A percentile compares a stretch with the other conserved stretches of the same genome.
Evolutionary conservation across 2,329 filamentous ascomycete species (phyloP).

Genomic region (Phaeosphaeria sp.): DNA sequence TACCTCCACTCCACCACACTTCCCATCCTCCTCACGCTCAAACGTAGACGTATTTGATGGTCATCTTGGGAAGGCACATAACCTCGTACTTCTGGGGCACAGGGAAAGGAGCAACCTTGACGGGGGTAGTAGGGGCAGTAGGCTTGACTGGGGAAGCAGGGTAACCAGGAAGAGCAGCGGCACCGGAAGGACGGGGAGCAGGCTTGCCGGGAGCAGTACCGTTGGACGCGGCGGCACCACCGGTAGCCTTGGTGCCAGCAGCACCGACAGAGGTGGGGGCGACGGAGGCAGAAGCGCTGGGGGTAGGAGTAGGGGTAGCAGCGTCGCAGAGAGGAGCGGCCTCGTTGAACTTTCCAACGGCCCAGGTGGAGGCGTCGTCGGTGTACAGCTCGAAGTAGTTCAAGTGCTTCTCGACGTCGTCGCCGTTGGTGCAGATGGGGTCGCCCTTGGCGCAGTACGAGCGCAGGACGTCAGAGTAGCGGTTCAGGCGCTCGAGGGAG

Average conservation of each 20-base stretch:
- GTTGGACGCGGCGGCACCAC: slow-evolving; percentile 6
- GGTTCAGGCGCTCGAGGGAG: slow-evolving; percentile 24
- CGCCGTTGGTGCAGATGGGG: slow-evolving; percentile 69
- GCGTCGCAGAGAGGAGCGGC: slow-evolving; percentile 17
- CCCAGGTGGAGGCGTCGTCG: slow-evolving; percentile 29
- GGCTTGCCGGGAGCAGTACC: slow-evolving; percentile 4
- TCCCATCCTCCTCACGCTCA: slow-evolving; percentile 22
- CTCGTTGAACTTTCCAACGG: slow-evolving; percentile 24
- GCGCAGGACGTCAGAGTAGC: slow-evolving; percentile 59
- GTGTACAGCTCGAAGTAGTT: slow-evolving; percentile 57
- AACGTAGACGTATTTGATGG: slow-evolving; percentile 3
- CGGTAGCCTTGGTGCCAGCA: no score
- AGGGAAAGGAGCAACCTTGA: slow-evolving; percentile 1
- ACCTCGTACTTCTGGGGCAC: background rate
- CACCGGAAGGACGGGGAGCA: slow-evolving; percentile 11
- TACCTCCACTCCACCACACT: slow-evolving; percentile 23
- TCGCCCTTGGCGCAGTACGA: slow-evolving; percentile 68
- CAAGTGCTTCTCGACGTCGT: slow-evolving; percentile 63
- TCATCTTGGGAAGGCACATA: slow-evolving; percentile 2
- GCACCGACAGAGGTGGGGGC: slow-evolving; percentile 22
- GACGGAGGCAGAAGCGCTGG: slow-evolving; percentile 6
- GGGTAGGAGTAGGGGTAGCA: slow-evolving; percentile 10
- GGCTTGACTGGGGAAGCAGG: slow-evolving; percentile 32
- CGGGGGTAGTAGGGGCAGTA: no score
- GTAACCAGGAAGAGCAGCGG: slow-evolving; percentile 22